Evolutionary conservation across 192 early-diverging fungal genomes (phyloP), one percentile per base, ranked within the genome.

Genomic region (Thoreauomyces humboldtii): DNA sequence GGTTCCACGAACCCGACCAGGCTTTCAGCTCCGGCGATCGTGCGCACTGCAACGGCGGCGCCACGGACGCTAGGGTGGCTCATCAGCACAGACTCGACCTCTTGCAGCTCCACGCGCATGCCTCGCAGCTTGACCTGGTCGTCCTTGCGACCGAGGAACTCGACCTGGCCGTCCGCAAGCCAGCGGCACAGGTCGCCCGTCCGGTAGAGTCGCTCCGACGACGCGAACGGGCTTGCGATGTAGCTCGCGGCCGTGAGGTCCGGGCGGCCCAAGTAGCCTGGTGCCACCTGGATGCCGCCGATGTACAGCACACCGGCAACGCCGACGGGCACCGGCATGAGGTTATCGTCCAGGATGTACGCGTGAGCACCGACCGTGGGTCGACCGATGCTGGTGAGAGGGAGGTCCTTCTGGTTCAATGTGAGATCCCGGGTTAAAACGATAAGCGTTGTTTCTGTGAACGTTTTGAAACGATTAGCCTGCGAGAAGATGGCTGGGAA

Each of bases 221-320:
- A 25, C 11, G 22, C 60, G 19, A 28, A 50, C 11, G 12, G 22
- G 25, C 22, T 24, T 48, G 47, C 12, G 9, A 12, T 6, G 5
- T 69, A 70, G 6, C 25, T 55, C 15, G 22, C 19, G 7, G 65
- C 44, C 2, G 68, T 70, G 14, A 70, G 47, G 32, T 70, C 68
- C 9, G 65, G 68, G 1, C 62, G 68, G 50, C 55, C 55, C 48
- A 69, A 22, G 52, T 70, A 70, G 11, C 68, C 68, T 2, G 25
- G 37, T 9, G 61, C 44, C 21, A 70, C 65, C 62, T 11, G 15
- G 33, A 35, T 15, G 12, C 68, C 68, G 7, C 65, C 68, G 15
- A 70, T 46, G n/a, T 25, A 75, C 0, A 79, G 45, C 22, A 74
- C 78, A 2, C 78, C 78, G 4, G 59, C 31, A 11, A 36, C 56